Base-by-base conservation (phyloP, 345 rosid genomes). In the Aquilaria yunnanensis region DNA sequence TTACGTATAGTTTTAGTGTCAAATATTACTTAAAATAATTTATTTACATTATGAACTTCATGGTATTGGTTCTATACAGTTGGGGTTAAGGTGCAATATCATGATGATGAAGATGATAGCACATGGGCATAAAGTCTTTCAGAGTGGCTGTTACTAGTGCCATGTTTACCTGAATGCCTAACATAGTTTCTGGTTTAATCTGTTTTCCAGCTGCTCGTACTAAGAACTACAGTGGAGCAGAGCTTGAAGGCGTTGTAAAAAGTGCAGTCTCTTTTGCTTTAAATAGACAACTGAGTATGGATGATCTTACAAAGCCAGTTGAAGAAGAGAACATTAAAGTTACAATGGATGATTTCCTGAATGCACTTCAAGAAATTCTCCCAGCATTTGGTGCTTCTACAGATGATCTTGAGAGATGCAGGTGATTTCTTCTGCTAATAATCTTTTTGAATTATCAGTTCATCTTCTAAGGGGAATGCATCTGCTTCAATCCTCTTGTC, bases 331-430 rank as follows among this genome's bases (percentile, higher is more conserved):
- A 76, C 68, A 95, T 95, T 62, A 95, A 81, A 77, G 96, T 91
- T 60, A 87, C 97, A 6, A 89, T 89, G 98, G 89, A 87, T 14
- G 98, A 95, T 80, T 95, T 95, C 74, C 70, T 87, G 62, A 80
- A 80, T 50, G 99, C 98, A 46, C 77, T 89, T 43, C 71, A 72
- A 10, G 99, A 95, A 74, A 66, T 95, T 60, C 62, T 74, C 68
- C 98, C 99, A 61, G 99, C 98, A 61, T 95, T 95, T 62, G 98
- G 99, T 73, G 99, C 97, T 13, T 95, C 99, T 61, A 89, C 92
- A 43, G 96, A 95, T 75, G 99, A 95, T 68, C 90, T 91, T 63
- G 92, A 92, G 77, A 81, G 88, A 47, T 84, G 94, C 96, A 95
- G 99, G 98, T 91, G 77, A 61, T 67, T 51, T 47, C 50, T 66